phyloP scores from a whole-genome alignment of 192 early-diverging fungal species.

The Entomortierella chlamydospora region DNA sequence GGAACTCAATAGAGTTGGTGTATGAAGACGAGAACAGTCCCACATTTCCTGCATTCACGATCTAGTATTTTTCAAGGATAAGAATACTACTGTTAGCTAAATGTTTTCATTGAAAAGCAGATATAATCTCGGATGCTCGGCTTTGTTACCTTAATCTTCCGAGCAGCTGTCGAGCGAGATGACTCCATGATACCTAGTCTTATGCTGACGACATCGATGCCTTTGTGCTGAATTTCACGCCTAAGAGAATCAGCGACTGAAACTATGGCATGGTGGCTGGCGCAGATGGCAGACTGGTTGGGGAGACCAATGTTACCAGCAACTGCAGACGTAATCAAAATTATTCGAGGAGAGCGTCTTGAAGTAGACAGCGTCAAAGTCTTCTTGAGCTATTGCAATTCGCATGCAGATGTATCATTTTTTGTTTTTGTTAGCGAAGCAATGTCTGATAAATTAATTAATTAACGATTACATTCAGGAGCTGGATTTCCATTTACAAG shows the following conservation, averaged over 20 bases:
- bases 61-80: not conserved
- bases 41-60: not conserved
- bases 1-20: not conserved
- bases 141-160: not conserved
- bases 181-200: not conserved
- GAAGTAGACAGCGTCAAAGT: not conserved
- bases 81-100: not conserved
- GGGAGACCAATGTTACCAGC: constrained; percentile 4
- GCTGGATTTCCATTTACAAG: no score
- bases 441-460: no score
- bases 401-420: not conserved
- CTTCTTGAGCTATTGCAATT: constrained; percentile 1
- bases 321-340: constrained; percentile 11
- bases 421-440: not conserved
- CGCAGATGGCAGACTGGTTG: not conserved
- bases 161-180: not conserved
- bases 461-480: no score
- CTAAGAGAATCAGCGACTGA: constrained; percentile 11
- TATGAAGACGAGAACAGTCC: not conserved
- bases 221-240: constrained; percentile 7
- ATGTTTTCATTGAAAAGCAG: no score
- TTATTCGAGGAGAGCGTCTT: constrained; percentile 1
- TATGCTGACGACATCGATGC: constrained; percentile 8
- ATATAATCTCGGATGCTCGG: no score
- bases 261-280: constrained; percentile 10